phyloP scores from a whole-genome alignment of 768 basidiomycete genomes.

The Termitomyces bulborhizus region DNA sequence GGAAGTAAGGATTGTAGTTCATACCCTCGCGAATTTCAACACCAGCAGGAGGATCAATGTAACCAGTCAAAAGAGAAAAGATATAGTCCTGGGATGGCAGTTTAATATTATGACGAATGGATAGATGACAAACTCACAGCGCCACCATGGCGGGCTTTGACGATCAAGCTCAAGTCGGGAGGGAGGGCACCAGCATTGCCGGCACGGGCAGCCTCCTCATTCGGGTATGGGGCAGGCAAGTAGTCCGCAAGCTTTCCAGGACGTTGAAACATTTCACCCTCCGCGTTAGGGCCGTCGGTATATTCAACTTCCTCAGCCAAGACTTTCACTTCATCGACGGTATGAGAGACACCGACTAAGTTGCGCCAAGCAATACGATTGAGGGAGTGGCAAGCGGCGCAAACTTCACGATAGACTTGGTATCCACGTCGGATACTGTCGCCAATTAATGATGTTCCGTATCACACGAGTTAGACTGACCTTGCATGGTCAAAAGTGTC shows the following conservation, averaged over 20 bases:
- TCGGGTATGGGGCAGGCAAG: conserved; percentile 91
- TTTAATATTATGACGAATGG: background rate
- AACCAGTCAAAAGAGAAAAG: conserved; percentile 95
- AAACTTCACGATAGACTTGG: conserved; percentile 98
- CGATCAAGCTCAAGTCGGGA: conserved; percentile 94
- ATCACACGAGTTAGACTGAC: conserved; percentile 39
- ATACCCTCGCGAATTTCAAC: conserved; percentile 94
- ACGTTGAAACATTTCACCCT: conserved; percentile 98
- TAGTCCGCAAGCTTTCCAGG: conserved; percentile 99
- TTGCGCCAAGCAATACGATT: conserved; percentile 99
- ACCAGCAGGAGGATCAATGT: conserved; percentile 93
- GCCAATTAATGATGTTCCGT: conserved; percentile 4
- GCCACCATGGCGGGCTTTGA: conserved; percentile 97
- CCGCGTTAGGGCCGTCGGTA: conserved; percentile 87
- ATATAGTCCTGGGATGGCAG: conserved; percentile 73
- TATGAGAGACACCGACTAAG: conserved; percentile 96
- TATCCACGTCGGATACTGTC: conserved; percentile 89
- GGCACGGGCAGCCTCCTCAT: conserved; percentile 95
- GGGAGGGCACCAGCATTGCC: conserved; percentile 93
- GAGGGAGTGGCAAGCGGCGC: conserved; percentile 97
- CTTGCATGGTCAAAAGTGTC: conserved; percentile 96
- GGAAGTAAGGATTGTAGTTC: conserved; percentile 99
- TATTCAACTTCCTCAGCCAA: conserved; percentile 99
- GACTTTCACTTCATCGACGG: conserved; percentile 78
- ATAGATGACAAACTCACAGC: conserved; percentile 53